A percentile compares a stretch with the other conserved stretches of the same genome.
phyloP scores from a whole-genome alignment of 2,329 filamentous ascomycete genomes.

The Aureobasidium sp. region DNA sequence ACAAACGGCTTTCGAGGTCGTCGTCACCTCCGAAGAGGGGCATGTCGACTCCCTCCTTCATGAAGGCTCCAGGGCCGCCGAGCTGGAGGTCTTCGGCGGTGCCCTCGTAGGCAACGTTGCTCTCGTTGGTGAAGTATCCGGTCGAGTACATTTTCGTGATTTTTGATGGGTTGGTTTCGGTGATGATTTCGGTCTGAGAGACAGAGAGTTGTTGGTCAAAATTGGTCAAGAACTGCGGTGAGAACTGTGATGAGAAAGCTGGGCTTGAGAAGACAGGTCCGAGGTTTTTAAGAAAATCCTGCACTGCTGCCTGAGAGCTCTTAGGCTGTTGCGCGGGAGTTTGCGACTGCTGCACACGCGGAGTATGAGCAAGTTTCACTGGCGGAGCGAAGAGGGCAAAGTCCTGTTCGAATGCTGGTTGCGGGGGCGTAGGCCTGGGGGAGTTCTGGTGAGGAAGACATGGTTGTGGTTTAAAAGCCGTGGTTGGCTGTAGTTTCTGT shows the following conservation, averaged over 20 bases:
- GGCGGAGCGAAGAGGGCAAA: constrained; percentile 66
- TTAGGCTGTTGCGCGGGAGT: constrained; percentile 48
- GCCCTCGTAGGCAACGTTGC: constrained; percentile 39
- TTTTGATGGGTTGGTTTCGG: background rate
- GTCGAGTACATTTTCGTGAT: background rate
- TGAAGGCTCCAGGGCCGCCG: constrained; percentile 24
- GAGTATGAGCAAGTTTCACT: constrained; percentile 31
- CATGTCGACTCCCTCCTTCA: constrained; percentile 24
- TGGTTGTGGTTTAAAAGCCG: constrained; percentile 67
- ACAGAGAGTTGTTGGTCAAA: background rate
- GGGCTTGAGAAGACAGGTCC: background rate
- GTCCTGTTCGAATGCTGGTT: constrained; percentile 52
- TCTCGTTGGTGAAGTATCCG: background rate
- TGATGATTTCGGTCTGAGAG: background rate
- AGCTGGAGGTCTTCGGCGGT: constrained; percentile 38
- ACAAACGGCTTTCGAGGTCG: background rate
- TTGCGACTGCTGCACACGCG: constrained; percentile 45
- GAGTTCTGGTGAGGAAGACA: constrained; percentile 61
- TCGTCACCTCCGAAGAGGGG: constrained; percentile 12
- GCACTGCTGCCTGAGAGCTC: constrained; percentile 21
- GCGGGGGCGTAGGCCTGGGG: constrained; percentile 44
- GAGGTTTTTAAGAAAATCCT: no score
- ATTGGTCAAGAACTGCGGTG: background rate
- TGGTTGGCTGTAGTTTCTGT: constrained; percentile 61
- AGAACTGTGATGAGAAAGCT: background rate